Base-by-base conservation (phyloP, 1,284 basidiomycete genomes). In the Sparassis latifolia region DNA sequence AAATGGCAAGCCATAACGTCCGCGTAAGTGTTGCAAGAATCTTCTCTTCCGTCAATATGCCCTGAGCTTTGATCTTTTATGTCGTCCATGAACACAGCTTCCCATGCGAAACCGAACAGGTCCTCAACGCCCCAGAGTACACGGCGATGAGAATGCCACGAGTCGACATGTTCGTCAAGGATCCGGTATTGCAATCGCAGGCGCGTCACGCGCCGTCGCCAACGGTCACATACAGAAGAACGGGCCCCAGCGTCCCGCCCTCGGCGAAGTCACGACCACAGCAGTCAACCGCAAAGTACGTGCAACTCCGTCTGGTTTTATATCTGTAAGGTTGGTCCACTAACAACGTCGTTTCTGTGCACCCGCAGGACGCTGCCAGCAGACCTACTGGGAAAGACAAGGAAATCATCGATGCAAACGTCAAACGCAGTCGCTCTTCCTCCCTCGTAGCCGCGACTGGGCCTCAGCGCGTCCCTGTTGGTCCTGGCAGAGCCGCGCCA, bases 241-340 rank as follows among this genome's bases (percentile, higher is more conserved):
- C 32, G 72, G 63, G 45, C 58, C 70, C 42, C 72, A 77, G 58
- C 78, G 86, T 58, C 72, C 80, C 32, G 86, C 79, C 48, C 76
- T 89, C 49, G 77, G 79, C 54, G 87, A 89, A 69, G 84, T 89
- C 54, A 84, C 83, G 27, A 78, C 75, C 33, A 75, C 74, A 49
- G 81, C 85, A 52, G 78, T 88, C 47, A 89, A 88, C 66, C 79
- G 82, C 64, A 88, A 84, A 72, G 86, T 84, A 65, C 58, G 76
- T 44, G 47, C 45, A 40, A 35, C 30, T 30, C 42, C 9, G 12
- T 31, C 4, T 10, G 12, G 32, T 37, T 28, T 49, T 49, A 20
- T 41, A 33, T 10, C 27, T 10, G 42, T 49, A 32, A 44, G 6
- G 6, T 12, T 29, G 28, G 33, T 50, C 30, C 30, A n/a, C 5